phyloP scores from a whole-genome alignment of 306 rosid genomes.

The Phaseolus lunatus region DNA sequence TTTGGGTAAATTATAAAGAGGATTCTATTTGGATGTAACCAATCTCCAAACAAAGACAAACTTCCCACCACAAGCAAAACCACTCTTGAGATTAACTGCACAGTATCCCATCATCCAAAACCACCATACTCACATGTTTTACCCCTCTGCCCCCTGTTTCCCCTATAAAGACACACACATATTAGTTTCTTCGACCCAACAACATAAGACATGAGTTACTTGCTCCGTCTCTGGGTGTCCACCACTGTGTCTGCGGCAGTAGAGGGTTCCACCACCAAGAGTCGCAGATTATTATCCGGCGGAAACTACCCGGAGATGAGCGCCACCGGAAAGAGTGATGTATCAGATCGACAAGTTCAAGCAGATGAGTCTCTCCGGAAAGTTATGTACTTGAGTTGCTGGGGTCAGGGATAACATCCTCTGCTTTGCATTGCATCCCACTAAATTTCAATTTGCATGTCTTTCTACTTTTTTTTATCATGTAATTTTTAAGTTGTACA shows the following conservation, averaged over 20 bases:
- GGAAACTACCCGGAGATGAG: slow-evolving; percentile 44
- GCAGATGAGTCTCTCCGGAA: slow-evolving; percentile 70
- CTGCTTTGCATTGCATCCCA: neutral
- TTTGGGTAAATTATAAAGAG: too few relatives aligned
- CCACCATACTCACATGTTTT: slow-evolving; percentile 10
- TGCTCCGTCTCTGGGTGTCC: slow-evolving; percentile 59
- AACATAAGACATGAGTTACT: slow-evolving; percentile 49
- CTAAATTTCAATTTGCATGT: neutral
- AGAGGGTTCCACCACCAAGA: slow-evolving; percentile 43
- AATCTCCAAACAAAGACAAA: too few relatives aligned
- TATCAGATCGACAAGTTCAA: slow-evolving; percentile 38
- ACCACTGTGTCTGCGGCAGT: slow-evolving; percentile 53
- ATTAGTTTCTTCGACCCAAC: neutral
- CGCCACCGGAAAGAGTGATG: slow-evolving; percentile 46
- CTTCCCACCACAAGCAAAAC: too few relatives aligned
- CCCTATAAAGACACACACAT: slow-evolving; percentile 23
- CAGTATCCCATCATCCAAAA: neutral
- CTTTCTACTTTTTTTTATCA: neutral
- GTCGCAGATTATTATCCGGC: slow-evolving; percentile 43
- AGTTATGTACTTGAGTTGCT: slow-evolving; percentile 82
- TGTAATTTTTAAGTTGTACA: slow-evolving; percentile 27
- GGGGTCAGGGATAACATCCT: slow-evolving; percentile 68
- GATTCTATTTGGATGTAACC: too few relatives aligned
- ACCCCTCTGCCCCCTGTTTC: neutral
- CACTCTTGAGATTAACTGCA: too few relatives aligned